Base-by-base conservation (phyloP, 139 green algal genomes). In the Micractinium conductrix region DNA sequence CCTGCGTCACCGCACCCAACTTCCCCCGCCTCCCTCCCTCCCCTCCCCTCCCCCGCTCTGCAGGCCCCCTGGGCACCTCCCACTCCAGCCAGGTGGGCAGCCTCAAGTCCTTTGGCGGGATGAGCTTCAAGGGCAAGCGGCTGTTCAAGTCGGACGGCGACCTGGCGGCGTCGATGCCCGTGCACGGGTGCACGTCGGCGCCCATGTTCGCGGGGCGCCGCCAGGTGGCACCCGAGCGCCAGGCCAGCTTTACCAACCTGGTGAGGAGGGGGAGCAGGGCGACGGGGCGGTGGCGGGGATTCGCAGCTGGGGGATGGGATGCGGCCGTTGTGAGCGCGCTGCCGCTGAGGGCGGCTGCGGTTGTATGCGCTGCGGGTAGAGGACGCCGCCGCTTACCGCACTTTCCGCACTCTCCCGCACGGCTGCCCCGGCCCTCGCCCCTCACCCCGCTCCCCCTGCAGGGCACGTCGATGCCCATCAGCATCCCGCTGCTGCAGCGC, bases 401-500 rank as follows among this genome's bases (percentile, higher is more conserved):
- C n/a, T n/a, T n/a, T n/a, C n/a, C n/a, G n/a, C n/a, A n/a, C n/a
- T 12, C 69, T 7, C 21, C 69, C 38, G 19, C 69, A n/a, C n/a
- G n/a, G n/a, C 68, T 48, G 19, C 70, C 9, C 42, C 40, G 21
- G 10, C 24, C 40, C 40, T 38, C 22, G 16, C 37, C 38, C 70
- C 22, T 22, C 53, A 26, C 40, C 19, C 40, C 37, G 40, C 67
- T 17, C 21, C 26, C 12, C 21, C 45, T 80, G 72, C 73, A 89
- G 86, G 89, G 89, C 33, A 91, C 88, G 7, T 93, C 89, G 5
- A 87, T 89, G 74, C 90, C 90, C 30, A 93, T 93, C 53, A 84
- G 86, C 74, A 93, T 93, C 48, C 90, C 90, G n/a, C 85, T 86
- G 55, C 83, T 91, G 81, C 86, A 79, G 38, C 81, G 87, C 28